Evolutionary conservation across 768 basidiomycete genomes (phyloP).

Genomic region (Suillus variegatus): DNA sequence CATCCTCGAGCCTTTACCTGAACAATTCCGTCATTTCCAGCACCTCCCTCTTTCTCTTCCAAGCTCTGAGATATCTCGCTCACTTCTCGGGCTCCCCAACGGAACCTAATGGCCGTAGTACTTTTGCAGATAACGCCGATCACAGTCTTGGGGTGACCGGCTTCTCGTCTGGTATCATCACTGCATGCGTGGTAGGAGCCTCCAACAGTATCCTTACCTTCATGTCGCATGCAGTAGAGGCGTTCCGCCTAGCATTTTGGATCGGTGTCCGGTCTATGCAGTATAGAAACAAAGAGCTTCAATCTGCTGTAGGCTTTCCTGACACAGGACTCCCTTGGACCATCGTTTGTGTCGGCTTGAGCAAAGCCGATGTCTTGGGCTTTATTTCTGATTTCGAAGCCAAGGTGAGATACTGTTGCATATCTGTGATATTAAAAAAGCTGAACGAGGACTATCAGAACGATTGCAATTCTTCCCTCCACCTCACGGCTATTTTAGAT

Average conservation of each 20-base stretch:
- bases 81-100: constrained; percentile 31
- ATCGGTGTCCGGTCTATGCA: constrained; percentile 45
- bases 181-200: constrained; percentile 51
- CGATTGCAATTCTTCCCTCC: constrained; percentile 29
- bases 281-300: constrained; percentile 27
- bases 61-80: constrained; percentile 53
- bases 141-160: constrained; percentile 44
- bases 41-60: constrained; percentile 49
- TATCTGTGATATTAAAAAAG: neutral
- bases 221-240: constrained; percentile 45
- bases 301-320: neutral
- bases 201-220: constrained; percentile 42
- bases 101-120: constrained; percentile 6
- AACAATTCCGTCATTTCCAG: constrained; percentile 53
- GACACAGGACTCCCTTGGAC: constrained; percentile 44
- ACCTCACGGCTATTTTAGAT: constrained; percentile 53
- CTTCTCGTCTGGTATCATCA: constrained; percentile 59
- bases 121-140: constrained; percentile 36
- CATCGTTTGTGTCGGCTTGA: constrained; percentile 39
- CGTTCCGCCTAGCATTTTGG: constrained; percentile 54
- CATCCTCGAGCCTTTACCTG: constrained; percentile 34
- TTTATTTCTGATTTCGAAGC: constrained; percentile 27
- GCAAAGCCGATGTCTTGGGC: constrained; percentile 22
- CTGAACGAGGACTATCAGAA: neutral
- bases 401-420: constrained; percentile 15